Conservation (phyloP, 2,329 filamentous ascomycete genomes). For the Aspergillus ochraceus region DNA sequence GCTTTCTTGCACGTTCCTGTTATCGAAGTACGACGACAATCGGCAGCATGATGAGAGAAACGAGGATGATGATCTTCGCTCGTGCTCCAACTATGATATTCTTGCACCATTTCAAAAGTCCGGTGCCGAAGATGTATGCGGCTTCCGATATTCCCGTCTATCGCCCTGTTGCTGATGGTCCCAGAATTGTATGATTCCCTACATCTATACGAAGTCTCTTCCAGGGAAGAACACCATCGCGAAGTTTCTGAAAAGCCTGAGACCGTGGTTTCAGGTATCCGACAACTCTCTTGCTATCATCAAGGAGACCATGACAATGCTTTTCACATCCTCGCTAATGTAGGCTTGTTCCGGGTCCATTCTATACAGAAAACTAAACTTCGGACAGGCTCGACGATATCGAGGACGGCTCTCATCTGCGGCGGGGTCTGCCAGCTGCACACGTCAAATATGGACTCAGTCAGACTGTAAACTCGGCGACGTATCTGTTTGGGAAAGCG, state of each 20-base stretch:
- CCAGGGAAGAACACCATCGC: conserved; percentile 12
- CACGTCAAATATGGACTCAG: conserved; percentile 46
- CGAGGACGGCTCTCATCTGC: conserved; percentile 44
- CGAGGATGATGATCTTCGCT: neutral
- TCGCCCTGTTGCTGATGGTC: too few relatives aligned
- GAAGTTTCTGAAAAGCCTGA: conserved; percentile 4
- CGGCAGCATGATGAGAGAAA: neutral
- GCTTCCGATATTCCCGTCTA: neutral
- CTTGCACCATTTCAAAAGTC: neutral
- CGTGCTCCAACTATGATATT: neutral
- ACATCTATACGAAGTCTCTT: conserved; percentile 6
- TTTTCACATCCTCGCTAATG: conserved; percentile 9
- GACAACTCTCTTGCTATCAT: neutral
- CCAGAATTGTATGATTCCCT: conserved; percentile 7
- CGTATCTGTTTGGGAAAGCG: conserved; percentile 43
- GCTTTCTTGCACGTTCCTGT: too few relatives aligned
- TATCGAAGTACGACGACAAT: neutral
- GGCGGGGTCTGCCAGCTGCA: conserved; percentile 44
- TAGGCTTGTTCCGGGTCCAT: neutral
- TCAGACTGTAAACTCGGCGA: conserved; percentile 49
- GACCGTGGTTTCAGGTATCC: conserved; percentile 1
- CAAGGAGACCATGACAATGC: neutral
- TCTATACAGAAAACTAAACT: neutral
- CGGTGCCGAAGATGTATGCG: conserved; percentile 1
- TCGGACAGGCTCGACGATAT: conserved; percentile 43